phyloP scores from a whole-genome alignment of 2,329 filamentous ascomycete species.

The Seiridium unicorne region DNA sequence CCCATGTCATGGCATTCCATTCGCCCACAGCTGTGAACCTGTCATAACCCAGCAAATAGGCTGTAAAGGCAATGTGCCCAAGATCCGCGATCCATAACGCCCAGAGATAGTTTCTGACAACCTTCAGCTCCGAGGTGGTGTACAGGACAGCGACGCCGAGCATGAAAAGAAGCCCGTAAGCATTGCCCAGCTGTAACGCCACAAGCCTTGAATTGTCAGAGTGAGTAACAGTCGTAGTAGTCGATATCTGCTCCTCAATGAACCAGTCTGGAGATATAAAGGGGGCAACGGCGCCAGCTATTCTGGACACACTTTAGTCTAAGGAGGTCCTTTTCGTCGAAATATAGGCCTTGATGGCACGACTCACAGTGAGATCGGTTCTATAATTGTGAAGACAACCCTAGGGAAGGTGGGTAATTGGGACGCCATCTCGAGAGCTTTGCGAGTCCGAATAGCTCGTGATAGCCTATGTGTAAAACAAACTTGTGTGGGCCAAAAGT shows the following conservation, averaged over 20 bases:
- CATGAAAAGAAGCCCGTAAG: slow-evolving; percentile 65
- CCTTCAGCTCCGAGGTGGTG: slow-evolving; percentile 61
- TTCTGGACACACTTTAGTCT: slow-evolving; percentile 34
- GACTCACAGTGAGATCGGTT: slow-evolving; percentile 67
- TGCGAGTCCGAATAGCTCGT: not conserved
- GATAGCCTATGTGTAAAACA: too few species aligned
- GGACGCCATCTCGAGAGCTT: slow-evolving; percentile 48
- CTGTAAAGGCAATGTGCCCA: slow-evolving; percentile 64
- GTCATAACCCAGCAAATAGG: slow-evolving; percentile 55
- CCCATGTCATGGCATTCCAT: slow-evolving; percentile 74
- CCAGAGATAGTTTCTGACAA: slow-evolving; percentile 66
- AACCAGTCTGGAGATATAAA: slow-evolving; percentile 60
- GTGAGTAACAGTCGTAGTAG: slow-evolving; percentile 28
- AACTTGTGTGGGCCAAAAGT: not conserved
- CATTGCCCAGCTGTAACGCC: slow-evolving; percentile 67
- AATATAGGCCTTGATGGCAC: slow-evolving; percentile 7
- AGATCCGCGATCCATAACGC: slow-evolving; percentile 66
- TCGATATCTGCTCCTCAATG: slow-evolving; percentile 58
- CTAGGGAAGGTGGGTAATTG: slow-evolving; percentile 63
- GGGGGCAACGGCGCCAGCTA: slow-evolving; percentile 57
- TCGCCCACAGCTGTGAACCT: slow-evolving; percentile 47
- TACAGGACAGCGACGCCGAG: slow-evolving; percentile 63
- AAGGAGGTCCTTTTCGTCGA: slow-evolving; percentile 6
- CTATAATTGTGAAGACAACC: slow-evolving; percentile 64
- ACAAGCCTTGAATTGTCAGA: slow-evolving; percentile 53